phyloP scores from a whole-genome alignment of 805 yeast species.

The Ogataea glucozyma region DNA sequence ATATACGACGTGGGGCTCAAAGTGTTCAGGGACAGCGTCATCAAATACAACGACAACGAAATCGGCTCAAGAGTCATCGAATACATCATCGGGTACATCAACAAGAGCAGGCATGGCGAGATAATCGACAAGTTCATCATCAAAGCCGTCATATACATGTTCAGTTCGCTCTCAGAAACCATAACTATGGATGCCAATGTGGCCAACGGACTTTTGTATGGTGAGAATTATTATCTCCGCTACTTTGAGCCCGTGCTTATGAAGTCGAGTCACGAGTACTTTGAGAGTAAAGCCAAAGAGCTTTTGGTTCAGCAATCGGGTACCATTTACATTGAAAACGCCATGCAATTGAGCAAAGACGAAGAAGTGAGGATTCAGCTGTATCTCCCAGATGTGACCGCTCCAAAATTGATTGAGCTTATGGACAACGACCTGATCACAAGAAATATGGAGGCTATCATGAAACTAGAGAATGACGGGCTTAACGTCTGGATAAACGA shows the following conservation, averaged over 20 bases:
- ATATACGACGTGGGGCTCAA: conserved; percentile 74
- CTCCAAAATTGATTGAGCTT: conserved; percentile 52
- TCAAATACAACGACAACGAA: conserved; percentile 48
- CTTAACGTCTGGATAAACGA: conserved; percentile 56
- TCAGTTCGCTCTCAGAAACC: conserved; percentile 59
- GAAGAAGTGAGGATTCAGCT: conserved; percentile 60
- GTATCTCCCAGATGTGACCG: conserved; percentile 55
- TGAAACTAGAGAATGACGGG: conserved; percentile 56
- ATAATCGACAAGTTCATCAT: conserved; percentile 59
- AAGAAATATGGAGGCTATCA: conserved; percentile 54
- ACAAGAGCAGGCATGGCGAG: conserved; percentile 53
- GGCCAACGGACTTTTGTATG: conserved; percentile 30
- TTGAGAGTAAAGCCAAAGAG: conserved; percentile 46
- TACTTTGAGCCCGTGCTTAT: conserved; percentile 69
- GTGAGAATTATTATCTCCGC: conserved; percentile 62
- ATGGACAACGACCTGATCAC: conserved; percentile 62
- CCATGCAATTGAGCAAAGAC: conserved; percentile 54
- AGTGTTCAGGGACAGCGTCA: conserved; percentile 60
- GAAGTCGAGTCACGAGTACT: conserved; percentile 55
- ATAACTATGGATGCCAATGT: conserved; percentile 15
- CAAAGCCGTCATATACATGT: conserved; percentile 65
- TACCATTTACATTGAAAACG: conserved; percentile 52
- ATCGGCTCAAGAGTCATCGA: conserved; percentile 53
- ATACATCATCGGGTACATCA: conserved; percentile 55
- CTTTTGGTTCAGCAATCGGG: conserved; percentile 49